phyloP scores from a whole-genome alignment of 768 basidiomycete genomes.

The Phlebiopsis gigantea region DNA sequence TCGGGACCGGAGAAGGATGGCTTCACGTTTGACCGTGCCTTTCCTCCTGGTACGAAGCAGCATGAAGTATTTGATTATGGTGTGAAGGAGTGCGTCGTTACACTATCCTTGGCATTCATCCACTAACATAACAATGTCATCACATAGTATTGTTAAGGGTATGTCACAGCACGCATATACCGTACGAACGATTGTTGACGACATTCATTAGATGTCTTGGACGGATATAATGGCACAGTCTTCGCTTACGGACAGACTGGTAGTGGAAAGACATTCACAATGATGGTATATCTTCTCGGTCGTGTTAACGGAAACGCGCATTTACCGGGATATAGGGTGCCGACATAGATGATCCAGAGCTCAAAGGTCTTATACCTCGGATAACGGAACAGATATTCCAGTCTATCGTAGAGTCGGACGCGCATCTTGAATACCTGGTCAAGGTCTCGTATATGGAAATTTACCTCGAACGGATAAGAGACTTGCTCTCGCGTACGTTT shows the following conservation, averaged over 20 bases:
- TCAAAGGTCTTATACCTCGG: constrained; percentile 95
- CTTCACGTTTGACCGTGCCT: constrained; percentile 96
- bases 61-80: constrained; percentile 97
- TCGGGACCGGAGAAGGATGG: constrained; percentile 94
- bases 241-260: constrained; percentile 88
- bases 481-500: constrained; percentile 87
- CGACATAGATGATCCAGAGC: constrained; percentile 89
- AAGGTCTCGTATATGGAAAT: constrained; percentile 99
- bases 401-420: constrained; percentile 92
- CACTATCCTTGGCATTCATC: background rate
- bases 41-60: constrained; percentile 88
- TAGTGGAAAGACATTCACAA: constrained; percentile 91
- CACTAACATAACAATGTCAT: background rate
- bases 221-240: constrained; percentile 96
- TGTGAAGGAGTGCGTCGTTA: constrained; percentile 78
- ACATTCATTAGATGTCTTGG: constrained; percentile 74
- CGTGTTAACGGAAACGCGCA: constrained; percentile 1
- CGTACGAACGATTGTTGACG: too few species aligned
- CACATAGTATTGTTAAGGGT: constrained; percentile 84
- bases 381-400: constrained; percentile 99
- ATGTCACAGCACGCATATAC: too few species aligned
- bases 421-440: constrained; percentile 95
- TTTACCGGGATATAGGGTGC: constrained; percentile 61
- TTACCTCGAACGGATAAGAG: constrained; percentile 92
- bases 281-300: constrained; percentile 69